These are phyloP conservation scores for Fusarium temperatum DNA, from an alignment of 2,329 filamentous ascomycete species.

Conservation along the genomic window DNA sequence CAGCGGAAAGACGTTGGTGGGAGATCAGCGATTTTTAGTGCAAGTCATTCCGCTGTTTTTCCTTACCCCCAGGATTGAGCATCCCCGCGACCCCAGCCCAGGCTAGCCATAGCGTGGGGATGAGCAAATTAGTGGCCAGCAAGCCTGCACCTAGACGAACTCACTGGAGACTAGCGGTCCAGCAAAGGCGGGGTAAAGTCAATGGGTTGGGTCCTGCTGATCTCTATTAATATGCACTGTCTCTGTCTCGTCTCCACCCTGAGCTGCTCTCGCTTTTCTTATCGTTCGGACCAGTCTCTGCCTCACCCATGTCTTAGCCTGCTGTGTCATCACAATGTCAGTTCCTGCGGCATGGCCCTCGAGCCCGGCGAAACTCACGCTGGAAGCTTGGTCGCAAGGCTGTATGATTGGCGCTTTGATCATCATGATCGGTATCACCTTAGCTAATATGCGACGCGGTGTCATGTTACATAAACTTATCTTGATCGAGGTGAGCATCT, in stretches of 20 bases:
- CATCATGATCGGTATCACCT: constrained; percentile 58
- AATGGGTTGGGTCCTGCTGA: background rate
- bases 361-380: constrained; percentile 34
- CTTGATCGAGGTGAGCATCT: constrained; percentile 53
- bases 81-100: background rate
- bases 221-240: background rate
- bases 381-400: constrained; percentile 59
- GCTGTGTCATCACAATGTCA: background rate
- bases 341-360: constrained; percentile 16
- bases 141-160: background rate
- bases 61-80: too few relatives aligned
- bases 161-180: background rate
- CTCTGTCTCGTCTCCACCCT: background rate
- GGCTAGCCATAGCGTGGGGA: background rate
- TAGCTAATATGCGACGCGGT: constrained; percentile 58
- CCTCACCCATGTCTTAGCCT: background rate
- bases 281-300: background rate
- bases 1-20: too few relatives aligned
- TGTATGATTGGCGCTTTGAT: constrained; percentile 58
- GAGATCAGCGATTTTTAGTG: too few relatives aligned
- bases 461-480: constrained; percentile 61
- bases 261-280: background rate
- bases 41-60: too few relatives aligned
- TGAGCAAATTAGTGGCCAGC: background rate
- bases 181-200: background rate